Percentiles rank a stretch among this genome's conserved stretches.
Evolutionary conservation across 2,329 filamentous ascomycete genomes (phyloP).

Genomic region (Scytalidium lignicola): DNA sequence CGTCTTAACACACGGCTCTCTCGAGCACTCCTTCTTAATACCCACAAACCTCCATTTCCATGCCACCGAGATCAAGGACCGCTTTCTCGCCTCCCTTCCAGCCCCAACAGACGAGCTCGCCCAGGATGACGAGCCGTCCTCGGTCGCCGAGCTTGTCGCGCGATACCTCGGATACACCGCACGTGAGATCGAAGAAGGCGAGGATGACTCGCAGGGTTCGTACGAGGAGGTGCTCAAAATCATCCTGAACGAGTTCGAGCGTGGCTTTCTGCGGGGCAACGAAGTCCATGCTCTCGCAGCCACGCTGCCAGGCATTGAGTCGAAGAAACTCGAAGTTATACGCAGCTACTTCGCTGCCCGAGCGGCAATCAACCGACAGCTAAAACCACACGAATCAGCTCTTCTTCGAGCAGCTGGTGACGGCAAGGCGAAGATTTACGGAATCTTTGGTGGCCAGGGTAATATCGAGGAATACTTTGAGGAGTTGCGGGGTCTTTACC

Average conservation of each 20-base stretch:
- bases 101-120: slow-evolving; percentile 93
- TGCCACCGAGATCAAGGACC: slow-evolving; percentile 88
- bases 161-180: slow-evolving; percentile 91
- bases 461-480: slow-evolving; percentile 99
- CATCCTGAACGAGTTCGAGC: slow-evolving; percentile 92
- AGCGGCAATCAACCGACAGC: slow-evolving; percentile 74
- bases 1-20: slow-evolving; percentile 84
- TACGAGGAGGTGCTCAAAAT: slow-evolving; percentile 92
- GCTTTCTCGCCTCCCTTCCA: slow-evolving; percentile 80
- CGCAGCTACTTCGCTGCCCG: slow-evolving; percentile 89
- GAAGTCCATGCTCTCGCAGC: slow-evolving; percentile 91
- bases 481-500: slow-evolving; percentile 86
- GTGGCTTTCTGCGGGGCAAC: slow-evolving; percentile 88
- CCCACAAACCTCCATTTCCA: slow-evolving; percentile 95
- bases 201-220: slow-evolving; percentile 81
- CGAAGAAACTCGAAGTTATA: slow-evolving; percentile 88
- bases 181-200: slow-evolving; percentile 82
- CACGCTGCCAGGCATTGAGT: slow-evolving; percentile 78
- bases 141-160: slow-evolving; percentile 83
- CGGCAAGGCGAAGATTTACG: slow-evolving; percentile 79
- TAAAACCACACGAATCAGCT: slow-evolving; percentile 90
- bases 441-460: slow-evolving; percentile 92
- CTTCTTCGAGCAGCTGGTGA: slow-evolving; percentile 85
- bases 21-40: slow-evolving; percentile 94
- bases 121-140: slow-evolving; percentile 98